phyloP scores from a whole-genome alignment of 768 basidiomycete species.

The Auricularia cornea region DNA sequence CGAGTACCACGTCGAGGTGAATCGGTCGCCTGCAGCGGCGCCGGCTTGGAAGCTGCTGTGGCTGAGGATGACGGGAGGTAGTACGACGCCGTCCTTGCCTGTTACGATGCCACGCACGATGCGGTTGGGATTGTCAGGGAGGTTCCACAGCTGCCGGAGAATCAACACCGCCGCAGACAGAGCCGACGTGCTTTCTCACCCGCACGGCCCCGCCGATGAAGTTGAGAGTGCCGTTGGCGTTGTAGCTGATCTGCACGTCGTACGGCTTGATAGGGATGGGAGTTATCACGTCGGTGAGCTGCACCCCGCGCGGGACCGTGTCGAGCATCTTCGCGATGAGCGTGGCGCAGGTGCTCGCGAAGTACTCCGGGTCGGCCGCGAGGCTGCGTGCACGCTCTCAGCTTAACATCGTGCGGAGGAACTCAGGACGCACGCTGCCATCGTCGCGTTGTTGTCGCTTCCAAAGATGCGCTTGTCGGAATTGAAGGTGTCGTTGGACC shows the following conservation, averaged over 20 bases:
- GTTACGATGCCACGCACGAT: neutral
- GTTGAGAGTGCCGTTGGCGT: neutral
- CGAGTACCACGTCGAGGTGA: neutral
- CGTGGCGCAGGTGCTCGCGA: slow-evolving; percentile 30
- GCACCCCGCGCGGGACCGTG: slow-evolving; percentile 38
- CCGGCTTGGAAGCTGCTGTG: neutral
- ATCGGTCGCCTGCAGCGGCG: neutral
- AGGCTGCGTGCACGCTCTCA: neutral
- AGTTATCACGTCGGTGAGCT: slow-evolving; percentile 36
- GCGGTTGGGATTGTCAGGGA: neutral
- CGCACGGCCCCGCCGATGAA: neutral
- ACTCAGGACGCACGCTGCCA: slow-evolving; percentile 27
- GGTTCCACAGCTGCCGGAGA: neutral
- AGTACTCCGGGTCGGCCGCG: slow-evolving; percentile 28
- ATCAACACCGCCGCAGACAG: neutral
- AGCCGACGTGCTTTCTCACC: neutral
- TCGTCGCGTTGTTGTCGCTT: slow-evolving; percentile 32
- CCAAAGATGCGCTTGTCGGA: slow-evolving; percentile 36
- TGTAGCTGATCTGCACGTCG: neutral
- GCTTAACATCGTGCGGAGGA: neutral
- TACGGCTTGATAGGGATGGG: slow-evolving; percentile 6
- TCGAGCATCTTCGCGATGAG: slow-evolving; percentile 41
- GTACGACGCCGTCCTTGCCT: neutral
- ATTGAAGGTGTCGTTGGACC: slow-evolving; percentile 25
- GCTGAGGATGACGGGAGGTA: neutral